Conservation (phyloP, 345 rosid species). For the Hirschfeldia incana region DNA sequence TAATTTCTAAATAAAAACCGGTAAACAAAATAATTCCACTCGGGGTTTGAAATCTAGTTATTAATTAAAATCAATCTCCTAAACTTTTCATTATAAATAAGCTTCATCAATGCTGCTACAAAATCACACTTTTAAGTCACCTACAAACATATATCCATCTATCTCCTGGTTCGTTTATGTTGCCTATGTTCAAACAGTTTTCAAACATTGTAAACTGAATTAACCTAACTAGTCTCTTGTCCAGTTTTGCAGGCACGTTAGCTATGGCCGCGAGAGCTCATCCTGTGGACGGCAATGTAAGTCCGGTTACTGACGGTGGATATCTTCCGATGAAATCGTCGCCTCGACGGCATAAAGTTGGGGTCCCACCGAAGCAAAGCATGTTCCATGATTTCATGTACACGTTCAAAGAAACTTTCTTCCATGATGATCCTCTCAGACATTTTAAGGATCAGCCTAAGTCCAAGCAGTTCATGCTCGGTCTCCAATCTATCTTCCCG, state of each 20-base stretch:
- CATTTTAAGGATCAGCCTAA: conserved; percentile 71
- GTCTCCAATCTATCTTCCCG: conserved; percentile 79
- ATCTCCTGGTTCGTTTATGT: conserved; percentile 19
- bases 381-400: conserved; percentile 59
- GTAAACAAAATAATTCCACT: no score
- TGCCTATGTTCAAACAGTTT: not conserved
- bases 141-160: conserved; percentile 1
- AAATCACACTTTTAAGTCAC: conserved; percentile 18
- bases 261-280: conserved; percentile 43
- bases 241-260: conserved; percentile 14
- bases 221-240: conserved; percentile 1
- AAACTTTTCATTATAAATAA: conserved; percentile 7
- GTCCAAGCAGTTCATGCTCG: conserved; percentile 62
- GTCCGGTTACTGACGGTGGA: conserved; percentile 37
- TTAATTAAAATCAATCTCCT: conserved; percentile 3
- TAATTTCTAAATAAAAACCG: no score
- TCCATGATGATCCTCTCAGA: conserved; percentile 83
- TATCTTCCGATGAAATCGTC: conserved; percentile 44
- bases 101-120: conserved; percentile 18
- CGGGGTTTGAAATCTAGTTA: not conserved
- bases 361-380: conserved; percentile 74
- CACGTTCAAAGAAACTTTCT: conserved; percentile 75
- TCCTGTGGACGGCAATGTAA: conserved; percentile 37
- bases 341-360: conserved; percentile 60
- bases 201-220: not conserved